Base-by-base conservation (phyloP, 805 yeast species). In the Grigorovia humatica region DNA sequence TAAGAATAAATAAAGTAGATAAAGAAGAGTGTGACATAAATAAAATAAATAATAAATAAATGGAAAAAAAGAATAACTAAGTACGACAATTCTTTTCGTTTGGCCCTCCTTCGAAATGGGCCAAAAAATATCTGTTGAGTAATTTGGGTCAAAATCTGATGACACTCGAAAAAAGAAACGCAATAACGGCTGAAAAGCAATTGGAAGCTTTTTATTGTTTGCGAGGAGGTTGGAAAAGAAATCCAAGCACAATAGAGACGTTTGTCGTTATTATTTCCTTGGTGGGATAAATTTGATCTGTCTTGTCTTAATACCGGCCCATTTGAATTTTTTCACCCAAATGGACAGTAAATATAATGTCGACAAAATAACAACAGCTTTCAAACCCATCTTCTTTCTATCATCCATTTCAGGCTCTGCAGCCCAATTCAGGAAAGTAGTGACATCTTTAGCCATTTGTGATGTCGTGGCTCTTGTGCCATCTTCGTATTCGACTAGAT, bases 391-490 rank as follows among this genome's bases (percentile, higher is more conserved):
- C 76, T 85, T 88, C 83, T 93, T 93, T 78, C 99, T 86, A 70
- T 89, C 96, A 66, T 93, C 99, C 65, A 86, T 96, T 77, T 93
- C 99, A 56, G 99, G 99, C 76, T 89, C 96, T 54, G 96, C 76
- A 59, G 96, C 88, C 99, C 99, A 93, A 80, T 90, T 86, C 72
- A 93, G 82, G 85, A 93, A 93, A 50, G 88, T 82, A 57, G 88
- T 75, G 52, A 93, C 99, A 73, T 93, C 99, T 80, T 93, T 93
- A 61, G 99, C 99, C 98, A 91, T 90, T 78, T 93, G 99, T 52
- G 98, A 84, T 57, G 98, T 85, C 51, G 98, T 83, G 51, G 99
- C 98, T 54, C 95, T 96, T 54, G 99, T 93, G 68, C 99, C 99
- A 71, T 93, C 99, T 72, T 93, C 99, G 74, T 83, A 93, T 78